A percentile compares a stretch with the other conserved stretches of the same genome.
Conservation (phyloP, 768 basidiomycete genomes). For the Boletus coccyginus region DNA sequence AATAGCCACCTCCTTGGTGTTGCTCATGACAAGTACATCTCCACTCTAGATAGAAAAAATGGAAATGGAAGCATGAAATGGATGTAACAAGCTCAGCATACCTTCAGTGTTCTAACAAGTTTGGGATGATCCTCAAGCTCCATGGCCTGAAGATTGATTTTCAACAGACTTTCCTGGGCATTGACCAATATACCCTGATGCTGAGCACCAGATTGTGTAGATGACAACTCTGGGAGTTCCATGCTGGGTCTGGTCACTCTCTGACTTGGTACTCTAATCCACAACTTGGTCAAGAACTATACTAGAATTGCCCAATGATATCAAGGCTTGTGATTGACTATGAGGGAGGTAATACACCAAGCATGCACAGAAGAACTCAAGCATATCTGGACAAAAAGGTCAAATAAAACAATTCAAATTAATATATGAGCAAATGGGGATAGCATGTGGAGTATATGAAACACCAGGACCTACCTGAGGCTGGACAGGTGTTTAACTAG, state of each 20-base stretch:
- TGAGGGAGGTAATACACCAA: too few relatives aligned
- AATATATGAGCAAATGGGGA: too few relatives aligned
- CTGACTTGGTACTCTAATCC: background rate
- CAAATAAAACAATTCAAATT: too few relatives aligned
- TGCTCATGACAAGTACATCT: conserved; percentile 52
- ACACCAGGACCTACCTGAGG: too few relatives aligned
- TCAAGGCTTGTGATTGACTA: too few relatives aligned
- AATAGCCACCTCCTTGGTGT: conserved; percentile 51
- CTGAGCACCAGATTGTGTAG: conserved; percentile 12
- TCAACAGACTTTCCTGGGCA: conserved; percentile 40
- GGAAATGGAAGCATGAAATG: background rate
- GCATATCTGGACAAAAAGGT: too few relatives aligned
- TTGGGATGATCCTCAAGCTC: conserved; percentile 50
- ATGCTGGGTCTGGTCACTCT: conserved; percentile 9
- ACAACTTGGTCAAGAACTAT: too few relatives aligned
- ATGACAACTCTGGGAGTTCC: conserved; percentile 20
- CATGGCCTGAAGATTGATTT: conserved; percentile 56
- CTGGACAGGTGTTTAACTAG: too few relatives aligned
- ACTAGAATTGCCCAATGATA: too few relatives aligned
- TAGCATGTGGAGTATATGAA: too few relatives aligned
- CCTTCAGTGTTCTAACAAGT: conserved; percentile 50
- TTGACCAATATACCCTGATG: conserved; percentile 37
- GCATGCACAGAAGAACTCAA: too few relatives aligned
- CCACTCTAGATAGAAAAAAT: conserved; percentile 39
- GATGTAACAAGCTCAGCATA: conserved; percentile 24